Conservation (phyloP, 305 asterid species). For the Ruellia speciosa region DNA sequence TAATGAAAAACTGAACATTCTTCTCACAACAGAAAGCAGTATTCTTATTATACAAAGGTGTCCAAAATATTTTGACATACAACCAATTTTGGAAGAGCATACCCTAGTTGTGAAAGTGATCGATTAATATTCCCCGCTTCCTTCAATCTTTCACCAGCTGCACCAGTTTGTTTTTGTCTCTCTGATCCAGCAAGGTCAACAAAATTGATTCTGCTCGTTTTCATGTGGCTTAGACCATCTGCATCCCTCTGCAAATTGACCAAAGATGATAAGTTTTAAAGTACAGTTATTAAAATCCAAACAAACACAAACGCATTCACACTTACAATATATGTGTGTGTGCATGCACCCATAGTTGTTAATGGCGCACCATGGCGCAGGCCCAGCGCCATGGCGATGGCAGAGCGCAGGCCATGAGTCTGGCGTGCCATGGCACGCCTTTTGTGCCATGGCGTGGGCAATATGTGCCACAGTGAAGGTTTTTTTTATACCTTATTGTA, state of each 20-base stretch:
- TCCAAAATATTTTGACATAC: not conserved
- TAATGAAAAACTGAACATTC: too few species aligned
- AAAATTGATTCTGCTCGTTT: slow-evolving; percentile 83
- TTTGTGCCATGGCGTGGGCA: too few species aligned
- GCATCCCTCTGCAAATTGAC: slow-evolving; percentile 52
- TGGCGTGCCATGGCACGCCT: too few species aligned
- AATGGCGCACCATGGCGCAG: too few species aligned
- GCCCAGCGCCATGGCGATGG: too few species aligned
- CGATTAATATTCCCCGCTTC: slow-evolving; percentile 98
- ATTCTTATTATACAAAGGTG: not conserved
- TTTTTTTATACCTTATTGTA: too few species aligned
- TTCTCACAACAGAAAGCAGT: too few species aligned
- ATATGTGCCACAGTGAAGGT: too few species aligned
- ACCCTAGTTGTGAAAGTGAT: slow-evolving; percentile 98
- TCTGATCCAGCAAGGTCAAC: slow-evolving; percentile 99
- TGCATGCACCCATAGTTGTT: not conserved
- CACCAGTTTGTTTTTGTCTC: slow-evolving; percentile 97
- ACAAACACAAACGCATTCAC: not conserved
- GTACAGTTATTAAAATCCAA: not conserved
- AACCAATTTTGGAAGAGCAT: slow-evolving; percentile 23
- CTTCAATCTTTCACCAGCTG: slow-evolving; percentile 98
- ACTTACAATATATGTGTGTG: not conserved
- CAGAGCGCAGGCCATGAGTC: too few species aligned
- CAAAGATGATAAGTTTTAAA: not conserved
- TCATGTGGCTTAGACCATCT: slow-evolving; percentile 77